Evolutionary conservation across 805 yeast genomes (phyloP).

Genomic region (Wickerhamomyces xylosicus): DNA sequence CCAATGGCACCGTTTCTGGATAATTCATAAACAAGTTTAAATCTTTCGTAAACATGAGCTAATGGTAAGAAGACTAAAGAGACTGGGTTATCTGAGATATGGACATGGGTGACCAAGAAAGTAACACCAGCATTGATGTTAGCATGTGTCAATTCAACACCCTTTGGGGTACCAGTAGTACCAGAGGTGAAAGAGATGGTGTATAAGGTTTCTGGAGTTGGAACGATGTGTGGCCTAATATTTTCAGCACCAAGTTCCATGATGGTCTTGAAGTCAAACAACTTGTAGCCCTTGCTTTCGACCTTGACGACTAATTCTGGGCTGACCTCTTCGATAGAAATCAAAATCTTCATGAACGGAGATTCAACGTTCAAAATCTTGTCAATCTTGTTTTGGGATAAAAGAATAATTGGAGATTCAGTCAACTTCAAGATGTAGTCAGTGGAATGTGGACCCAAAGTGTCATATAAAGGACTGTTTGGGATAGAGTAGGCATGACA

Average conservation of each 20-base stretch:
- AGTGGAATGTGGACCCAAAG: slow-evolving; percentile 50
- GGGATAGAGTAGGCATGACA: slow-evolving; percentile 46
- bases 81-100: slow-evolving; percentile 18
- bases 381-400: slow-evolving; percentile 40
- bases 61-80: slow-evolving; percentile 40
- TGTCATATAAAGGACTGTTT: slow-evolving; percentile 47
- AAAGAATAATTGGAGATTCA: slow-evolving; percentile 49
- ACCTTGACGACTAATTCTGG: slow-evolving; percentile 22
- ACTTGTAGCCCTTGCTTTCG: slow-evolving; percentile 16
- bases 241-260: slow-evolving; percentile 31
- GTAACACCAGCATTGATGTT: slow-evolving; percentile 41
- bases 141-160: slow-evolving; percentile 47
- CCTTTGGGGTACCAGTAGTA: slow-evolving; percentile 69
- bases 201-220: slow-evolving; percentile 40
- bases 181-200: slow-evolving; percentile 70
- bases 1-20: slow-evolving; percentile 40
- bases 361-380: slow-evolving; percentile 36
- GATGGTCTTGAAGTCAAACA: slow-evolving; percentile 26
- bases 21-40: slow-evolving; percentile 31
- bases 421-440: slow-evolving; percentile 52
- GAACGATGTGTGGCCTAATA: slow-evolving; percentile 32
- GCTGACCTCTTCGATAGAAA: slow-evolving; percentile 42
- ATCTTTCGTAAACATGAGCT: slow-evolving; percentile 49
- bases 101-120: slow-evolving; percentile 26
- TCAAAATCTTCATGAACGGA: slow-evolving; percentile 37